Evolutionary conservation across 78 protist species (phyloP), one percentile per base, ranked within the genome.

Genomic region (Parvularia atlantis): DNA sequence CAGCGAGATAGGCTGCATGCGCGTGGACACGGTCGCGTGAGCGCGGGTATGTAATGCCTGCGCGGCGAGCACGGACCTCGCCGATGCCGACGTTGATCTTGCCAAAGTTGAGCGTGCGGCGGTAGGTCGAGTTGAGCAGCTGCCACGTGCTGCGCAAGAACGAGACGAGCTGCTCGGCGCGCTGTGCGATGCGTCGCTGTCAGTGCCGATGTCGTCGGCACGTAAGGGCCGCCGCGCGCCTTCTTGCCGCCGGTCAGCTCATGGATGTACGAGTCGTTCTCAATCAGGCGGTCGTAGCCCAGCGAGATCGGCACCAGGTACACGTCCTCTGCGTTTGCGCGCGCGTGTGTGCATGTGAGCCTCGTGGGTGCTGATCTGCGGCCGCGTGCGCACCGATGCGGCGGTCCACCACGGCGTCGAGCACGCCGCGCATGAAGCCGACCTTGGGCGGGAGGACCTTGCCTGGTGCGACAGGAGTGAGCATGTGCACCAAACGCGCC

Each of bases 371-470:
- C n/a, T n/a, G n/a, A n/a, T n/a, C n/a, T n/a, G n/a, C n/a, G n/a
- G n/a, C n/a, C n/a, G n/a, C n/a, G n/a, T n/a, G n/a, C n/a, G n/a
- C n/a, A n/a, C n/a, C n/a, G 11, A 41, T 9, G 59, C 6, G 30
- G 22, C 72, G 58, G 19, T 75, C 80, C 40, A 39, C 41, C 24
- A 75, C 80, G 13, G 73, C 72, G n/a, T 30, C 59, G 43, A 59
- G 43, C 35, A 78, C 59, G 64, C 77, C 58, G 19, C 65, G 67
- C 30, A 83, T 52, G 31, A 83, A 14, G n/a, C 92, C 92, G 40
- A 75, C 40, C 76, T 83, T 78, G 41, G 88, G 92, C 57, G 73
- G 75, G 4, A 87, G 71, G 4, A 78, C 65, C 68, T 83, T 87
- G 66, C 91, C 91, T n/a, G n/a, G n/a, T n/a, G n/a, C n/a, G n/a